Evolutionary conservation across 768 basidiomycete species (phyloP).

Genomic region (Xerocomus brunneocitrinus): DNA sequence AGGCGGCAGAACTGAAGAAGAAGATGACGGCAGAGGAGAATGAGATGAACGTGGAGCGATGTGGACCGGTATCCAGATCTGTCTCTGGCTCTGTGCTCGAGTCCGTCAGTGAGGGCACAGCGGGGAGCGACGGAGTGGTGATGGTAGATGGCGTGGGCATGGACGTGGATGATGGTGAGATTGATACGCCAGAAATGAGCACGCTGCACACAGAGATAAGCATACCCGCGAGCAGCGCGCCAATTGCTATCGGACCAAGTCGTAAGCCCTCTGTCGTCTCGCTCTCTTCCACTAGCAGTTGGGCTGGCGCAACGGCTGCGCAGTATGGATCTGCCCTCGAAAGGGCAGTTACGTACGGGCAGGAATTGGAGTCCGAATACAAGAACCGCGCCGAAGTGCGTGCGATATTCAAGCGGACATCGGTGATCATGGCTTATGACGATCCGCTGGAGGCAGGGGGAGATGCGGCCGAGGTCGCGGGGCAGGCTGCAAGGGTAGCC

Average conservation of each 20-base stretch:
- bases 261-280: slow-evolving; percentile 27
- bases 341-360: slow-evolving; percentile 69
- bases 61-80: slow-evolving; percentile 23
- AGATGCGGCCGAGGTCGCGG: slow-evolving; percentile 61
- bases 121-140: slow-evolving; percentile 38
- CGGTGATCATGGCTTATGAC: slow-evolving; percentile 75
- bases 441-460: slow-evolving; percentile 68
- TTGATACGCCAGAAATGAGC: slow-evolving; percentile 16
- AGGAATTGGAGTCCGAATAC: slow-evolving; percentile 64
- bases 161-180: slow-evolving; percentile 46
- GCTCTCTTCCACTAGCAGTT: slow-evolving; percentile 22
- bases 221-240: slow-evolving; percentile 16
- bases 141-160: slow-evolving; percentile 50
- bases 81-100: slow-evolving; percentile 22
- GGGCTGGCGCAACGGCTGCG: slow-evolving; percentile 24
- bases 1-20: slow-evolving; percentile 66
- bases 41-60: slow-evolving; percentile 28
- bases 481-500: slow-evolving; percentile 57
- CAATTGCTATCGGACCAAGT: slow-evolving; percentile 31
- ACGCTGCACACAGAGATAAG: slow-evolving; percentile 7
- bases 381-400: slow-evolving; percentile 60
- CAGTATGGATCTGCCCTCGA: slow-evolving; percentile 58
- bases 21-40: slow-evolving; percentile 44
- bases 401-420: slow-evolving; percentile 65
- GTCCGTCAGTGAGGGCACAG: slow-evolving; percentile 33